These are phyloP conservation scores for Bipolaris zeicola DNA, from an alignment of 2,329 filamentous ascomycete species.

Conservation along the genomic window DNA sequence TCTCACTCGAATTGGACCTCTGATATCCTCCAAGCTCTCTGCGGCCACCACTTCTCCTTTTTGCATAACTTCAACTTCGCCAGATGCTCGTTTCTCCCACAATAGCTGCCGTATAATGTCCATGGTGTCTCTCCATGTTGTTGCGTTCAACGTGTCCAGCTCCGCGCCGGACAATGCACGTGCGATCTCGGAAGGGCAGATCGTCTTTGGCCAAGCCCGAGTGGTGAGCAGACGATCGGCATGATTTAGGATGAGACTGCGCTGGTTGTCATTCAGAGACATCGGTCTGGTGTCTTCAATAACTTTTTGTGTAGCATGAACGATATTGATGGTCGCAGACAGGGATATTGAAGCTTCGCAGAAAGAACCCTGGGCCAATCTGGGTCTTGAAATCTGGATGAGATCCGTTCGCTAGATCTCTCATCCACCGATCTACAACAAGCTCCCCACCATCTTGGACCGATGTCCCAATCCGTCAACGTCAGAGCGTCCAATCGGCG, in stretches of 20 bases:
- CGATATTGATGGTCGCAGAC: constrained; percentile 1
- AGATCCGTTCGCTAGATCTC: constrained; percentile 19
- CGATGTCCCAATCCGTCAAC: constrained; percentile 22
- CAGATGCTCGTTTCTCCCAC: constrained; percentile 50
- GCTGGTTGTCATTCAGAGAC: constrained; percentile 27
- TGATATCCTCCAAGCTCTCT: constrained; percentile 46
- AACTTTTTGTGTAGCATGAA: not conserved
- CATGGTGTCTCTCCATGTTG: constrained; percentile 57
- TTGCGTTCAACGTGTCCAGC: constrained; percentile 34
- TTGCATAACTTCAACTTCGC: constrained; percentile 57
- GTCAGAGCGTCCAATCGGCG: constrained; percentile 39
- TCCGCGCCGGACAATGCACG: constrained; percentile 52
- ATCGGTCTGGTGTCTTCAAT: constrained; percentile 14
- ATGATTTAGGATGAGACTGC: constrained; percentile 20
- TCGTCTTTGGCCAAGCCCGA: constrained; percentile 55
- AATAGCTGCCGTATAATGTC: constrained; percentile 49
- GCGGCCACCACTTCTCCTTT: constrained; percentile 51
- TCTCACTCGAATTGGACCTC: constrained; percentile 56
- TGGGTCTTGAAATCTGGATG: constrained; percentile 9
- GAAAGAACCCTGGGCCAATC: constrained; percentile 1
- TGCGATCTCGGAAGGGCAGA: constrained; percentile 60
- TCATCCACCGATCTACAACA: constrained; percentile 25
- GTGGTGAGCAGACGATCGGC: constrained; percentile 37
- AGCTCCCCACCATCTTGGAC: constrained; percentile 14
- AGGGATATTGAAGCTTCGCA: not conserved